Evolutionary conservation across 352 stramenopile genomes (phyloP).

Genomic region (Phytopythium sindhum): DNA sequence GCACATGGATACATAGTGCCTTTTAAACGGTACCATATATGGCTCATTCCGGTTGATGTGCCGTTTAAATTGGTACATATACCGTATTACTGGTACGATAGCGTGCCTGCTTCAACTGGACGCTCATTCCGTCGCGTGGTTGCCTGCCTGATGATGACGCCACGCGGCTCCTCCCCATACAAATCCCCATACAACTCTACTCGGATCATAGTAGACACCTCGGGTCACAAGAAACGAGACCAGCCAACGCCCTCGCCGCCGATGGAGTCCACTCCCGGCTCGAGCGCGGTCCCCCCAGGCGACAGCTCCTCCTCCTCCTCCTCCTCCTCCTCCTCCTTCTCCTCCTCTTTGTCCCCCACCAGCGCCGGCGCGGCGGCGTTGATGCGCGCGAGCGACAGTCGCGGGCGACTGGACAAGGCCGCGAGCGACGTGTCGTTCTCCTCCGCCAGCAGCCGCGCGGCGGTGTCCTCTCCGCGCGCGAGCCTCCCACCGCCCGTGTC

Average conservation of each 20-base stretch:
- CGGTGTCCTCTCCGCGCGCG: not conserved
- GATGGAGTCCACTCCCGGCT: not conserved
- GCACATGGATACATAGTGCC: not conserved
- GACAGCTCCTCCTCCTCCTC: not conserved
- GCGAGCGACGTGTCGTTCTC: not conserved
- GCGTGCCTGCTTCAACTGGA: not conserved
- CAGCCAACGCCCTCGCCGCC: not conserved
- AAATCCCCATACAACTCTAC: not conserved
- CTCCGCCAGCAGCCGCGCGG: too few species aligned
- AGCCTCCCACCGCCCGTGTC: conserved; percentile 6
- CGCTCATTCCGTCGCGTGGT: not conserved
- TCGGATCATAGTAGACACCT: not conserved
- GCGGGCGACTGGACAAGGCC: conserved; percentile 5
- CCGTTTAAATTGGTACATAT: not conserved
- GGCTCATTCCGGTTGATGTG: not conserved
- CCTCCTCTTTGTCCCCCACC: not conserved
- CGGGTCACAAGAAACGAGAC: not conserved
- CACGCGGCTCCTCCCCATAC: not conserved
- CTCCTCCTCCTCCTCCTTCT: not conserved
- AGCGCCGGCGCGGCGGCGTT: not conserved
- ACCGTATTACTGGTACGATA: not conserved
- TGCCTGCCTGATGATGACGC: not conserved
- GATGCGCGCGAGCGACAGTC: not conserved
- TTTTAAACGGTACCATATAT: not conserved
- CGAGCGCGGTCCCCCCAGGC: not conserved